These are phyloP conservation scores for Sporopachydermia lactativora DNA, from an alignment of 805 yeast genomes.

Conservation along the genomic window DNA sequence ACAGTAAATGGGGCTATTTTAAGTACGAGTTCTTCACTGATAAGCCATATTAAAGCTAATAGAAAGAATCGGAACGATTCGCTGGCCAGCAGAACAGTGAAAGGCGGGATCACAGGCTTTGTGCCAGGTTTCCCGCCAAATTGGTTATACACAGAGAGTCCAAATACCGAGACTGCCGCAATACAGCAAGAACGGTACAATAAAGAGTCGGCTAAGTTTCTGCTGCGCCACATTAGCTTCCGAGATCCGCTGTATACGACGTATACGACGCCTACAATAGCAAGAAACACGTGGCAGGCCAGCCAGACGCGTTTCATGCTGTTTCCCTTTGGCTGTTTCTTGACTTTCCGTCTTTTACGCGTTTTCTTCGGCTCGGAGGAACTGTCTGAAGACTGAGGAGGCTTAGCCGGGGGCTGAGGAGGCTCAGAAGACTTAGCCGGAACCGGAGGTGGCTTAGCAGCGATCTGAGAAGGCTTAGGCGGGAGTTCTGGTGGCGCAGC, in stretches of 20 bases:
- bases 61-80: not conserved
- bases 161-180: not conserved
- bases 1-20: not conserved
- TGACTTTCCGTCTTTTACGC: not conserved
- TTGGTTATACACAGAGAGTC: not conserved
- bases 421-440: too few species aligned
- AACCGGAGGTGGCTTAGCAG: too few species aligned
- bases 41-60: not conserved
- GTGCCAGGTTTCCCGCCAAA: not conserved
- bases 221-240: not conserved
- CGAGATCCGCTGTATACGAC: not conserved
- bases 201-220: not conserved
- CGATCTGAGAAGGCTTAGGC: too few species aligned
- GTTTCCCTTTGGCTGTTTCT: not conserved
- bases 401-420: too few species aligned
- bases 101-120: not conserved
- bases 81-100: slow-evolving; percentile 1
- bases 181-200: not conserved
- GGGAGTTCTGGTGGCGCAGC: too few species aligned
- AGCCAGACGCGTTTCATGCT: not conserved
- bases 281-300: not conserved
- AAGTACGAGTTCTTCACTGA: not conserved
- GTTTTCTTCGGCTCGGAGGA: too few species aligned
- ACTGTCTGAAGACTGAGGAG: too few species aligned
- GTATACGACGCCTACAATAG: not conserved